phyloP scores from a whole-genome alignment of 345 rosid genomes.

The Eucalyptus lansdowneana region DNA sequence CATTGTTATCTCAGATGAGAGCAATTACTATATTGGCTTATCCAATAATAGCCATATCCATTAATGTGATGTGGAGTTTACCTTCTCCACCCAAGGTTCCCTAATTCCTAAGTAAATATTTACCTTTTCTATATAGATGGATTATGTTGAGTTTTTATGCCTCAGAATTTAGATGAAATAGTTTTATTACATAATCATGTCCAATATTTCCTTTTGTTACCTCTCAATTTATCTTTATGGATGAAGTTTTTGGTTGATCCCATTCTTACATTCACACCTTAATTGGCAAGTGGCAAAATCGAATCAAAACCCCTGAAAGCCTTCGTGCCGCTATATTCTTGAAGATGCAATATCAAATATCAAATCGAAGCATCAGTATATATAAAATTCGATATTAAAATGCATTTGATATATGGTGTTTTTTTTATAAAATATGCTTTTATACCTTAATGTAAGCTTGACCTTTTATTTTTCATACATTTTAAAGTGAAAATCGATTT shows the following conservation, averaged over 20 bases:
- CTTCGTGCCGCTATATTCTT: neutral
- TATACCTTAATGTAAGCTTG: neutral
- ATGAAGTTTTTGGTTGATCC: neutral
- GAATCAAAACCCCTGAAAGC: neutral
- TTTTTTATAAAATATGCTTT: neutral
- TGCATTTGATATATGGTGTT: neutral
- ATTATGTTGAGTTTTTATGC: too few species aligned
- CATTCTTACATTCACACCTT: neutral
- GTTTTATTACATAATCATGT: too few species aligned
- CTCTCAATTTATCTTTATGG: neutral
- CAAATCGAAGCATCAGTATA: neutral
- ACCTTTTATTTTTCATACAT: neutral
- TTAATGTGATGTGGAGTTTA: too few species aligned
- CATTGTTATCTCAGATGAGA: fast-evolving
- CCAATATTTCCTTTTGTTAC: too few species aligned
- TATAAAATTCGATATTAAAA: neutral
- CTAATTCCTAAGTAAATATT: too few species aligned
- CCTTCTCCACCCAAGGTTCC: too few species aligned
- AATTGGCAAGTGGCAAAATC: neutral
- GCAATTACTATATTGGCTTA: fast-evolving
- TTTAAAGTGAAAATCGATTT: neutral
- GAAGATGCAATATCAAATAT: neutral
- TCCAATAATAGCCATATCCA: fast-evolving
- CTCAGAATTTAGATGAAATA: too few species aligned
- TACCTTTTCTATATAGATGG: too few species aligned